phyloP scores from a whole-genome alignment of 495 filamentous ascomycete genomes.

The Bacidia rubella region DNA sequence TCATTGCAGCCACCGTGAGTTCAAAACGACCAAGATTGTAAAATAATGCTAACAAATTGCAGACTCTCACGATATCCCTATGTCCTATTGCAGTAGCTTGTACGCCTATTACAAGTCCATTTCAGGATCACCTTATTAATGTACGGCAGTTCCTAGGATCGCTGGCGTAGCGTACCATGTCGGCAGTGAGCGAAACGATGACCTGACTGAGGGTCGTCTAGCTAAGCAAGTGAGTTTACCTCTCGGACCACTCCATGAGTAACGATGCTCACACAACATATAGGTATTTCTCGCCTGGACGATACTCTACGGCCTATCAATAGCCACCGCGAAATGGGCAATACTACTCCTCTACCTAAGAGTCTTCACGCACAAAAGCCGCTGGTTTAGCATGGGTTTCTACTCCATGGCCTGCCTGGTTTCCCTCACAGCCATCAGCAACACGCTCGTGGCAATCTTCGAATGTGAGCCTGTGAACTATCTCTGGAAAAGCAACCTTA shows the following conservation, averaged over 20 bases:
- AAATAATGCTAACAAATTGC: background rate
- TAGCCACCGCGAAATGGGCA: constrained; percentile 26
- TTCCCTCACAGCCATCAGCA: constrained; percentile 11
- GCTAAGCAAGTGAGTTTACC: background rate
- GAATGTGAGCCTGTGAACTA: constrained; percentile 17
- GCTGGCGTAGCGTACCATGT: background rate
- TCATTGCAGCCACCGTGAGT: constrained; percentile 20
- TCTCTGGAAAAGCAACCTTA: constrained; percentile 12
- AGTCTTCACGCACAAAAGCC: constrained; percentile 21
- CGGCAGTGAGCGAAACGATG: background rate
- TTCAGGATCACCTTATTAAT: background rate
- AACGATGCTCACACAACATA: background rate
- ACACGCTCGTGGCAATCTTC: constrained; percentile 15
- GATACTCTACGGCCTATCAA: constrained; percentile 23
- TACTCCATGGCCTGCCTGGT: constrained; percentile 13
- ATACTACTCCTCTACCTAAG: constrained; percentile 30
- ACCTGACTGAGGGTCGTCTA: background rate
- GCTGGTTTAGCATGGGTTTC: constrained; percentile 21
- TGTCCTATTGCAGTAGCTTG: constrained; percentile 16
- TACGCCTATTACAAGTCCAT: background rate
- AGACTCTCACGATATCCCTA: constrained; percentile 10
- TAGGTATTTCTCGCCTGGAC: constrained; percentile 13
- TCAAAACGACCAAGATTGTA: background rate
- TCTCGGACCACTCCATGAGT: background rate
- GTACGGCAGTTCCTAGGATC: constrained; percentile 8